phyloP scores from a whole-genome alignment of 805 yeast genomes.

The Candida methanosorbosa region DNA sequence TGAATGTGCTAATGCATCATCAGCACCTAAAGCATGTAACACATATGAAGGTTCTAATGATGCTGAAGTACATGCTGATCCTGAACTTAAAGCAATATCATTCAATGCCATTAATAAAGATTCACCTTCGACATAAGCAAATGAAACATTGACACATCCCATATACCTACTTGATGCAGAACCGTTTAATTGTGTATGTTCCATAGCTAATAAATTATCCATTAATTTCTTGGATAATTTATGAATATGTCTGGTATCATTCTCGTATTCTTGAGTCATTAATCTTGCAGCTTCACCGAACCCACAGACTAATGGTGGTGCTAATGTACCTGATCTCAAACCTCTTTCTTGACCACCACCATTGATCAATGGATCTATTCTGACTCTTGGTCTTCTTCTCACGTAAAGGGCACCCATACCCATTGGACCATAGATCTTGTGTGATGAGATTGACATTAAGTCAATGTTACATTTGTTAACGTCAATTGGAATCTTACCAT shows the following conservation, averaged over 20 bases:
- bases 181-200: slow-evolving; percentile 88
- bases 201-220: slow-evolving; percentile 66
- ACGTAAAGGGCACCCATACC: slow-evolving; percentile 95
- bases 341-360: slow-evolving; percentile 99
- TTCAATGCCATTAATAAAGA: slow-evolving; percentile 94
- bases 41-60: slow-evolving; percentile 97
- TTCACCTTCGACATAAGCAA: slow-evolving; percentile 97
- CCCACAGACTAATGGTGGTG: slow-evolving; percentile 94
- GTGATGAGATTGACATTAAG: slow-evolving; percentile 87
- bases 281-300: slow-evolving; percentile 96
- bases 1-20: slow-evolving; percentile 97
- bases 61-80: slow-evolving; percentile 98
- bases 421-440: slow-evolving; percentile 96
- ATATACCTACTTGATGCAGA: slow-evolving; percentile 66
- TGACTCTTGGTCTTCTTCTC: slow-evolving; percentile 96
- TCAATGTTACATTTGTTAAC: slow-evolving; percentile 93
- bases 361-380: slow-evolving; percentile 87
- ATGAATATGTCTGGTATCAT: slow-evolving; percentile 64
- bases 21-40: slow-evolving; percentile 93
- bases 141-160: slow-evolving; percentile 94
- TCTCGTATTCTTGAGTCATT: slow-evolving; percentile 61
- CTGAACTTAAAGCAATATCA: slow-evolving; percentile 92
- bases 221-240: slow-evolving; percentile 66
- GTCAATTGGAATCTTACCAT: slow-evolving; percentile 87
- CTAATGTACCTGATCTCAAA: slow-evolving; percentile 89